Evolutionary conservation across 2,329 filamentous ascomycete species (phyloP).

Genomic region (Ophiostoma perfectum): DNA sequence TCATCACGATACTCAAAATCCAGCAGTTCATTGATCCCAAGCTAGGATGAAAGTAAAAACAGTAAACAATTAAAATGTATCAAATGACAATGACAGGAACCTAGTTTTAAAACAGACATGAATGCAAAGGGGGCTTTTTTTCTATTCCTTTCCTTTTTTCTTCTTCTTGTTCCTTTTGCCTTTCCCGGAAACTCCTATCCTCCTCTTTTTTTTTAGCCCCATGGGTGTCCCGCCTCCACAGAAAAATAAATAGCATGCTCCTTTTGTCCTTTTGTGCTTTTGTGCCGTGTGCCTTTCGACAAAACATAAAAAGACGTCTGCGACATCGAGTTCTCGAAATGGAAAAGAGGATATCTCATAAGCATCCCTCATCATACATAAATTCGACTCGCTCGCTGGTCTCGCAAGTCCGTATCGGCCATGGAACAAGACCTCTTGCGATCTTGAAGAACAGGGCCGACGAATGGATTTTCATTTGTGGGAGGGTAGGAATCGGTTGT

Average conservation of each 20-base stretch:
- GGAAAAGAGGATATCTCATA: no score
- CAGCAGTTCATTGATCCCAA: no score
- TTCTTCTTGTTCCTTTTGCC: not conserved
- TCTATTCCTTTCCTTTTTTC: not conserved
- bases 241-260: conserved; percentile 11
- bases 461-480: not conserved
- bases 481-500: not conserved
- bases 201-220: not conserved
- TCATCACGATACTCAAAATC: no score
- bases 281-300: no score
- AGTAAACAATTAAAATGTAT: conserved; percentile 11
- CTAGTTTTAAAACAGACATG: not conserved
- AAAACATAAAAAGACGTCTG: no score
- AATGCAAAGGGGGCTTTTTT: not conserved
- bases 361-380: not conserved
- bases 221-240: not conserved
- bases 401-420: not conserved
- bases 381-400: conserved; percentile 3
- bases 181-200: not conserved
- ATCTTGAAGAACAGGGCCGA: no score
- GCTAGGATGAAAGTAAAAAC: not conserved
- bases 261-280: not conserved
- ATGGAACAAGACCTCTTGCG: no score
- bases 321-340: no score
- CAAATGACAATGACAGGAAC: conserved; percentile 14